These are phyloP conservation scores for Boletus pseudo-olivaceus DNA, from an alignment of 768 basidiomycete species.

Conservation along the genomic window DNA sequence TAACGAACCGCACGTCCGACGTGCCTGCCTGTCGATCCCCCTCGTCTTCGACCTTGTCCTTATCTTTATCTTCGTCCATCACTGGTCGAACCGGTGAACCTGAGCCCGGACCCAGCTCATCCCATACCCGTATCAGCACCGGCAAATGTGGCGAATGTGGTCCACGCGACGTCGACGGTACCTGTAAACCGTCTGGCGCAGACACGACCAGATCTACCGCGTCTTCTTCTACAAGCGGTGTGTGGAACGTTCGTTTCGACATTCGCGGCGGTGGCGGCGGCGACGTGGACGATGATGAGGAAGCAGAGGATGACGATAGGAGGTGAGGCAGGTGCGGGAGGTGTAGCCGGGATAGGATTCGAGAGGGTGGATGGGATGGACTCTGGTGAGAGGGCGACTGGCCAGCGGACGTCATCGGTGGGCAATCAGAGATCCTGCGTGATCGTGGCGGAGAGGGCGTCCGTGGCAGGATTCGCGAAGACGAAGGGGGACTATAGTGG, in stretches of 20 bases:
- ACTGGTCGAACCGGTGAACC: not conserved
- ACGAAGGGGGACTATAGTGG: not conserved
- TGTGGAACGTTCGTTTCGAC: constrained; percentile 8
- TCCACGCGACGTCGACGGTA: constrained; percentile 14
- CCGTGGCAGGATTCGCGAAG: not conserved
- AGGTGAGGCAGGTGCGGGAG: constrained; percentile 13
- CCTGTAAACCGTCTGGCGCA: constrained; percentile 12
- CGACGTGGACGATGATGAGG: not conserved
- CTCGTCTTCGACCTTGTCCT: not conserved
- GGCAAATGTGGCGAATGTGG: constrained; percentile 17
- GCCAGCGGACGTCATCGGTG: constrained; percentile 4
- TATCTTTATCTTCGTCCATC: not conserved
- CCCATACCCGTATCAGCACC: constrained; percentile 27
- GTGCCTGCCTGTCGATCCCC: no score
- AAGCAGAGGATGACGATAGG: not conserved
- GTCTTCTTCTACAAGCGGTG: constrained; percentile 43
- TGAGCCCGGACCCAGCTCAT: not conserved
- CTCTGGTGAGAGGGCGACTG: constrained; percentile 11
- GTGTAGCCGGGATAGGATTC: constrained; percentile 3
- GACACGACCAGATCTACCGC: constrained; percentile 84
- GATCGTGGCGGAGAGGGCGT: constrained; percentile 11
- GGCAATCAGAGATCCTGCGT: constrained; percentile 5
- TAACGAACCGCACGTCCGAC: constrained; percentile 1
- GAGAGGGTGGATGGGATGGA: not conserved
- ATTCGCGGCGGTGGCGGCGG: not conserved